Conservation (phyloP, 306 rosid species). For the Spatholobus suberectus region DNA sequence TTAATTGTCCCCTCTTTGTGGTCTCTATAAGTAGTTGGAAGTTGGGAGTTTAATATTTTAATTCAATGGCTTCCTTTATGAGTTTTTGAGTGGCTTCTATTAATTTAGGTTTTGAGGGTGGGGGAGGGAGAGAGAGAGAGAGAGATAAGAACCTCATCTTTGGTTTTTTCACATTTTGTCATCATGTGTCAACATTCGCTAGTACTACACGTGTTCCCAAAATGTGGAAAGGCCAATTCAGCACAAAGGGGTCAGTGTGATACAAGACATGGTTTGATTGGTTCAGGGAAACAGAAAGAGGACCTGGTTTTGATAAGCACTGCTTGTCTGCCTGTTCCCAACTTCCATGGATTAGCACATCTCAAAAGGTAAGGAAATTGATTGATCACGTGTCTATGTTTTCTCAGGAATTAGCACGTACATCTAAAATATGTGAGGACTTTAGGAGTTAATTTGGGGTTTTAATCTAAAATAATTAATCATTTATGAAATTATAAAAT, state of each 20-base stretch:
- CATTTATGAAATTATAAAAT: neutral
- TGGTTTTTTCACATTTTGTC: neutral
- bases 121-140: neutral
- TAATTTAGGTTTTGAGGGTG: neutral
- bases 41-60: neutral
- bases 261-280: neutral
- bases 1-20: neutral
- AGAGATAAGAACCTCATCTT: neutral
- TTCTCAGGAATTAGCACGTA: neutral
- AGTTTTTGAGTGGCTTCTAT: neutral
- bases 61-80: neutral
- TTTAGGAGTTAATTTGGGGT: neutral
- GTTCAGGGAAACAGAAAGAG: slow-evolving; percentile 18
- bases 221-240: slow-evolving; percentile 26
- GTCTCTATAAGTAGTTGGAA: neutral
- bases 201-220: slow-evolving; percentile 20
- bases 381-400: slow-evolving; percentile 32
- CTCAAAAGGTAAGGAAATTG: slow-evolving; percentile 35
- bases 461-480: neutral
- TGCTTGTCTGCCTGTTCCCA: slow-evolving; percentile 4
- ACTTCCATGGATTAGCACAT: slow-evolving; percentile 16
- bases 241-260: slow-evolving; percentile 28
- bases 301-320: slow-evolving; percentile 2
- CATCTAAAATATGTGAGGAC: neutral
- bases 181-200: slow-evolving; percentile 14